phyloP scores from a whole-genome alignment of 2,329 filamentous ascomycete species.

The Trichophyton rubrum region DNA sequence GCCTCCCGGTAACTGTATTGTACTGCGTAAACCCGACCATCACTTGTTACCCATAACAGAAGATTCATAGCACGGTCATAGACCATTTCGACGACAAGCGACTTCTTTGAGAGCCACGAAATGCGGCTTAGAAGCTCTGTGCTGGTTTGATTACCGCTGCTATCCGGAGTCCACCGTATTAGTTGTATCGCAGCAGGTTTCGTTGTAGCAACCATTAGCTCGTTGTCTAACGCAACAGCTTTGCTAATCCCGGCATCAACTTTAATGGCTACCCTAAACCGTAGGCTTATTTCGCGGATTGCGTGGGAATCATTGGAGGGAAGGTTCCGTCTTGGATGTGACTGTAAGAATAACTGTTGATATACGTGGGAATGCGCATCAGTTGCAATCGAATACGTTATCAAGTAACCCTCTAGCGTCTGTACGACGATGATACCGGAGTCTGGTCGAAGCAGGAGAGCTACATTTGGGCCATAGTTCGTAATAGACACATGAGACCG shows the following conservation, averaged over 20 bases:
- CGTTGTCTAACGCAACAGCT: conserved; percentile 79
- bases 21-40: conserved; percentile 81
- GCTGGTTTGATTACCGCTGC: conserved; percentile 67
- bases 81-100: conserved; percentile 68
- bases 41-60: conserved; percentile 78
- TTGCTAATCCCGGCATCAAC: conserved; percentile 89
- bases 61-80: conserved; percentile 95
- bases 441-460: conserved; percentile 78
- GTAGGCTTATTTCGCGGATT: conserved; percentile 73
- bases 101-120: conserved; percentile 69
- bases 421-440: conserved; percentile 85
- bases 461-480: conserved; percentile 73
- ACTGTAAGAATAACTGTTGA: conserved; percentile 57
- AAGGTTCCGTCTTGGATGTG: conserved; percentile 40
- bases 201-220: conserved; percentile 78
- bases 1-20: conserved; percentile 47
- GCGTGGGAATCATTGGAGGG: conserved; percentile 72
- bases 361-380: conserved; percentile 76
- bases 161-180: conserved; percentile 86
- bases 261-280: conserved; percentile 95
- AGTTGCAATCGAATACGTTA: conserved; percentile 84
- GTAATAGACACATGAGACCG: conserved; percentile 68
- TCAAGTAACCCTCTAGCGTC: conserved; percentile 72
- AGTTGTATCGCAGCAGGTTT: conserved; percentile 94
- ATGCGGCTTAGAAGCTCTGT: conserved; percentile 84